phyloP scores from a whole-genome alignment of 176 grass and related monocot species.

The Triticum urartu region DNA sequence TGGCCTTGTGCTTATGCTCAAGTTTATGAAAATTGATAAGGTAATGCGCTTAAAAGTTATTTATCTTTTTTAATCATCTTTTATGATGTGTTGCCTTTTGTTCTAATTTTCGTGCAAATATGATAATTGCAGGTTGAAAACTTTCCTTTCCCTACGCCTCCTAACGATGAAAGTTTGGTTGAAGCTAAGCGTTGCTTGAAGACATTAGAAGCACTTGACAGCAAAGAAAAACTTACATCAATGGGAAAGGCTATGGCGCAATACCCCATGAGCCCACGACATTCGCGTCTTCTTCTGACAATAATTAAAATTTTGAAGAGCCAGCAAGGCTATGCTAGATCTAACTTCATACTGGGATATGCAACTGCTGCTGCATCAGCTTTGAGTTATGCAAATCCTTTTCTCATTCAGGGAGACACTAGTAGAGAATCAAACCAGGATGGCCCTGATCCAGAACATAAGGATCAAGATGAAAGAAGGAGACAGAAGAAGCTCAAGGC shows the following conservation, averaged over 20 bases:
- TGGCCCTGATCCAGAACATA: constrained; percentile 9
- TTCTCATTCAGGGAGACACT: constrained; percentile 44
- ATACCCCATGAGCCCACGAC: constrained; percentile 82
- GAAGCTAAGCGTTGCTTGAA: constrained; percentile 81
- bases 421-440: constrained; percentile 34
- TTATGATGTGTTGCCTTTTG: not conserved
- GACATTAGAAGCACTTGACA: constrained; percentile 75
- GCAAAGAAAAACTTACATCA: constrained; percentile 52
- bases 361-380: constrained; percentile 70
- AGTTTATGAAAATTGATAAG: constrained; percentile 90
- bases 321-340: constrained; percentile 43
- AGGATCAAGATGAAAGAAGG: constrained; percentile 45
- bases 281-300: constrained; percentile 88
- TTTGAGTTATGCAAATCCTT: constrained; percentile 83
- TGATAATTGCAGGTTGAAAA: constrained; percentile 68
- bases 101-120: constrained; percentile 4
- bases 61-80: constrained; percentile 12
- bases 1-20: constrained; percentile 85
- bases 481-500: constrained; percentile 53
- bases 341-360: constrained; percentile 68
- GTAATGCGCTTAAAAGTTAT: constrained; percentile 22
- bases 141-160: constrained; percentile 89
- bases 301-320: constrained; percentile 66
- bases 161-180: constrained; percentile 63
- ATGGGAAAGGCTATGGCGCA: constrained; percentile 84